phyloP scores from a whole-genome alignment of 331 rosid genomes.

The Pyrus hybrid region DNA sequence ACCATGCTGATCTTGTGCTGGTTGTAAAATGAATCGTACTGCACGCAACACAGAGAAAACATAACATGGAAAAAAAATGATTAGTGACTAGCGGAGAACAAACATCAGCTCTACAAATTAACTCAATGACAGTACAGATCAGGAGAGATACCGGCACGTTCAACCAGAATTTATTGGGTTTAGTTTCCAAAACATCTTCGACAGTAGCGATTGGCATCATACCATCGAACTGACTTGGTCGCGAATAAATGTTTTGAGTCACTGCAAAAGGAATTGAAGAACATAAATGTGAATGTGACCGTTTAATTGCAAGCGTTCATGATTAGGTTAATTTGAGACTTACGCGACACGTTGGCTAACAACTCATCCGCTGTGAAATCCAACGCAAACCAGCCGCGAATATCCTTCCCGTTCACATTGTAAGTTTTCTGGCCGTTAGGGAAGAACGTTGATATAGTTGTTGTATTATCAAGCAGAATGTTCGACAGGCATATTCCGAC shows the following conservation, averaged over 20 bases:
- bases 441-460: conserved; percentile 24
- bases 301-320: no score
- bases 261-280: conserved; percentile 32
- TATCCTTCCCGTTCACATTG: conserved; percentile 41
- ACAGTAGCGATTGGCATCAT: conserved; percentile 27
- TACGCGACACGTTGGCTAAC: conserved; percentile 32
- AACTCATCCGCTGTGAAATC: conserved; percentile 35
- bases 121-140: background rate
- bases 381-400: conserved; percentile 54
- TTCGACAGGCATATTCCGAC: conserved; percentile 55
- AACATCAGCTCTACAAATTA: background rate
- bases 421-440: conserved; percentile 28
- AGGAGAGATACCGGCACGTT: conserved; percentile 47
- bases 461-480: conserved; percentile 45
- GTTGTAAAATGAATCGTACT: conserved; percentile 58
- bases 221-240: conserved; percentile 49
- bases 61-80: background rate
- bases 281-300: background rate
- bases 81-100: background rate
- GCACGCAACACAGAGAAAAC: conserved; percentile 24
- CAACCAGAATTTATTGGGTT: conserved; percentile 48
- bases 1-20: conserved; percentile 23
- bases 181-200: conserved; percentile 18
- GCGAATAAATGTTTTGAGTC: conserved; percentile 43
- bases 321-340: conserved; percentile 5